Base-by-base conservation (phyloP, 345 rosid species). In the Mallotus nudiflorus region DNA sequence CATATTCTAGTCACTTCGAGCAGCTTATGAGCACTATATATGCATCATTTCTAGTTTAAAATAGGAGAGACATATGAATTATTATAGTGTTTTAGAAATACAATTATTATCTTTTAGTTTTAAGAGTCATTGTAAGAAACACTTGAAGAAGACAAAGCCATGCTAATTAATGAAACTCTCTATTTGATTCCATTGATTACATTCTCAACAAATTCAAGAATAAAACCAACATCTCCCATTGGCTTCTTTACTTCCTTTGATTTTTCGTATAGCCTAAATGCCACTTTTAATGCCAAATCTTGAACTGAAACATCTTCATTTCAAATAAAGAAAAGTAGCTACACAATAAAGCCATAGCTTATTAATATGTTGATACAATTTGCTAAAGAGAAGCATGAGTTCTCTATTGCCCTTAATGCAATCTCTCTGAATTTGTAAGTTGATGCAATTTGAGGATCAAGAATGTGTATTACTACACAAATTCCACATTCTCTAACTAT, bases 171-270 rank as follows among this genome's bases (percentile, higher is more conserved):
- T n/a, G n/a, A n/a, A n/a, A n/a, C n/a, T n/a, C n/a, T n/a, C n/a
- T n/a, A n/a, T n/a, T n/a, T n/a, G 91, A 84, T 16, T 95, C 89
- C 55, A 77, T 83, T 0, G n/a, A n/a, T 18, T 0, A 53, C 48
- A 22, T 31, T 25, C 27, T n/a, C 22, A 28, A 0, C 18, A 18
- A 39, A 16, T 7, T 69, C 27, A 0, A 89, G 66, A 89, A 91
- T 89, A 73, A 91, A 91, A 31, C 98, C 97, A 0, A 87, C 80
- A 16, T 88, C 95, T 0, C 96, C 96, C 88, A 94, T 81, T 62
- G 85, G 79, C 67, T 75, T 86, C 67, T 78, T 89, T 16, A 86
- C 81, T 65, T 86, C 97, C 70, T 89, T 96, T 2, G 88, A 83
- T 54, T 85, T 71, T 20, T 75, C 73, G 73, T 84, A 86, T 9